Base-by-base conservation (phyloP, 768 basidiomycete genomes). In the Inosperma sp. region DNA sequence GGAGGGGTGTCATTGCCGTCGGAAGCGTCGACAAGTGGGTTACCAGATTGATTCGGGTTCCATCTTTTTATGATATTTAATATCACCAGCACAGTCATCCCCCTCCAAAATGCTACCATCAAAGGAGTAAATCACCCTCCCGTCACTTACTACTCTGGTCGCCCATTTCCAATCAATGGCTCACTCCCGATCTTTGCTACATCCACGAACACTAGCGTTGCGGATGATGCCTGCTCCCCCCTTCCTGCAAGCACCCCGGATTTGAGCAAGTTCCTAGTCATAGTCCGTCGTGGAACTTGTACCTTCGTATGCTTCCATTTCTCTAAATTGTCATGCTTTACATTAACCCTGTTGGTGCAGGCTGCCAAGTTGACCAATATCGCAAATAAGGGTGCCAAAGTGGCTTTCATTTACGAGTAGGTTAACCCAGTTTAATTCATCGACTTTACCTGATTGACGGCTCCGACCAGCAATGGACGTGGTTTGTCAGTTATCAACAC, bases 231-330 rank as follows among this genome's bases (percentile, higher is more conserved):
- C 0, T 89, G 86, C 65, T 62, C 73, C 42, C 70, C 79, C 3
- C 68, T 84, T 0, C 78, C 83, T 4, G 74, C 70, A 47, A 64
- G 58, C 29, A 78, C 77, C 0, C 78, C 79, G 3, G 77, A 86
- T 61, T 70, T 87, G 2, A 74, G 75, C 2, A 60, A 63, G 12
- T 79, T 74, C 48, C 60, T 86, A 13, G 75, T 80, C 9, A 61
- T 88, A 22, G 70, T 86, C 34, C 75, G 79, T 21, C 70, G 81
- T 25, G 85, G 84, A 1, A 74, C 70, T 4, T 86, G 85, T 61
- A 65, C 77, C 1, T 78, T 82, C 44, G 76, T 80, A 41, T 58
- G 72, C 52, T 21, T 29, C 13, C 33, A 7, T 21, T 5, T 25
- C 25, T 17, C 1, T 25, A 34, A 12, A 26, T 45, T 48, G 14